These are phyloP conservation scores for Cordyceps farinosa DNA, from an alignment of 2,329 filamentous ascomycete species.

Conservation along the genomic window DNA sequence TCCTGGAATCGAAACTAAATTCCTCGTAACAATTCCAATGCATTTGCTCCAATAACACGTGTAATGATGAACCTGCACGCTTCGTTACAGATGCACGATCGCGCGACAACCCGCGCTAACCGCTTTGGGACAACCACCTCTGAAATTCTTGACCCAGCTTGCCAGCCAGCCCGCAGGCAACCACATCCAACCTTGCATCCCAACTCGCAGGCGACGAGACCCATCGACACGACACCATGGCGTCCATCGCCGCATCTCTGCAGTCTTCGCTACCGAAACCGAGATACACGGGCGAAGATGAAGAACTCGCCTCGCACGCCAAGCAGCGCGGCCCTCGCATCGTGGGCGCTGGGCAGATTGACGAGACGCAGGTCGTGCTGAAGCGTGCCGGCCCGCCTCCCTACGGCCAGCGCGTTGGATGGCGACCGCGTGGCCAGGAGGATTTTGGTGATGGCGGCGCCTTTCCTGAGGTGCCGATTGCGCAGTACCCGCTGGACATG, in stretches of 20 bases:
- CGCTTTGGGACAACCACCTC: slow-evolving; percentile 28
- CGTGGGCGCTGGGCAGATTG: slow-evolving; percentile 72
- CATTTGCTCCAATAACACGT: not conserved
- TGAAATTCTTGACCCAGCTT: slow-evolving; percentile 30
- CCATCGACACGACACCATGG: slow-evolving; percentile 43
- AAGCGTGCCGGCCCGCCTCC: slow-evolving; percentile 80
- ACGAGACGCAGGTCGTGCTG: slow-evolving; percentile 81
- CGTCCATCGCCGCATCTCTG: slow-evolving; percentile 67
- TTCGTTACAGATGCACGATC: not conserved
- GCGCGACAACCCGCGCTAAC: slow-evolving; percentile 25
- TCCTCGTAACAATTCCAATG: not conserved
- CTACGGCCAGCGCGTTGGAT: slow-evolving; percentile 83
- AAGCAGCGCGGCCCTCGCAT: slow-evolving; percentile 79
- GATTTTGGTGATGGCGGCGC: slow-evolving; percentile 96
- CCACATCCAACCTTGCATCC: slow-evolving; percentile 19
- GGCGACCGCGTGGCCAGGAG: slow-evolving; percentile 82
- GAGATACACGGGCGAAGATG: slow-evolving; percentile 85
- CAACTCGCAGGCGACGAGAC: slow-evolving; percentile 18
- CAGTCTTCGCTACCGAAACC: slow-evolving; percentile 81
- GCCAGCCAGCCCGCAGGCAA: slow-evolving; percentile 16
- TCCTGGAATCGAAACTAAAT: not conserved
- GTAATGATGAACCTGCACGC: not conserved
- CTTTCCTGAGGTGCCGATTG: slow-evolving; percentile 89
- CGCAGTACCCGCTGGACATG: slow-evolving; percentile 96
- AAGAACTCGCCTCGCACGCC: slow-evolving; percentile 68